Conservation (phyloP, 2,329 filamentous ascomycete genomes). For the Fusarium pininemorale region DNA sequence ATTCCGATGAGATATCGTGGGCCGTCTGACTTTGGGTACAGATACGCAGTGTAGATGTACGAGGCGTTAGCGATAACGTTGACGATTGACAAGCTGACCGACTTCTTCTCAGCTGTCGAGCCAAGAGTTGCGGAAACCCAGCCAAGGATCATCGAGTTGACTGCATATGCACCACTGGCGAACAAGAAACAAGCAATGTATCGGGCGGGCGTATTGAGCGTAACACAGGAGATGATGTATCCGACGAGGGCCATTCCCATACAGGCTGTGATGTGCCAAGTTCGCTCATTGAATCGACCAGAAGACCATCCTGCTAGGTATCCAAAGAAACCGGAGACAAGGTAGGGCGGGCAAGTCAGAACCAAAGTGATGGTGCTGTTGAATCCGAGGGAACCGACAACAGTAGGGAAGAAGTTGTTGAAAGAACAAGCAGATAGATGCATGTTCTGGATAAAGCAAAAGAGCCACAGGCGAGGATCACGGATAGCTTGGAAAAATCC, state of each 20-base stretch:
- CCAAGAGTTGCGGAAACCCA: constrained; percentile 54
- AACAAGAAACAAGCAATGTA: constrained; percentile 50
- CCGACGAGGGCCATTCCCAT: constrained; percentile 52
- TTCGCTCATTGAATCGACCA: constrained; percentile 54
- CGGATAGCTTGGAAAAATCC: constrained; percentile 43
- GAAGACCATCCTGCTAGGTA: constrained; percentile 55
- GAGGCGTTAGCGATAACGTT: constrained; percentile 55
- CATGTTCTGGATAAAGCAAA: constrained; percentile 51
- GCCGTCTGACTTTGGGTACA: constrained; percentile 52
- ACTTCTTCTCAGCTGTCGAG: constrained; percentile 56
- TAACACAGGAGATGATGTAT: constrained; percentile 47
- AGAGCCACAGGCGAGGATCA: constrained; percentile 45
- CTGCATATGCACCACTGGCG: constrained; percentile 48
- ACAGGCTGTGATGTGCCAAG: constrained; percentile 45
- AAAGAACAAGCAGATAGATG: constrained; percentile 48
- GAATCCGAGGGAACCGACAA: constrained; percentile 47
- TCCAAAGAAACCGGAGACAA: constrained; percentile 52
- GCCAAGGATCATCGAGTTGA: constrained; percentile 54
- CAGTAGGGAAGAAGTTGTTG: constrained; percentile 44
- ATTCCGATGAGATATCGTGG: constrained; percentile 55
- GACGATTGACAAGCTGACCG: constrained; percentile 53
- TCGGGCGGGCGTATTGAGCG: constrained; percentile 44
- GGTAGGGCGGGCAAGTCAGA: constrained; percentile 57
- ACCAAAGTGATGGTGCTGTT: constrained; percentile 53
- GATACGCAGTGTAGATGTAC: constrained; percentile 57